Base-by-base conservation (phyloP, 352 stramenopile species). In the Plasmopara viticola region DNA sequence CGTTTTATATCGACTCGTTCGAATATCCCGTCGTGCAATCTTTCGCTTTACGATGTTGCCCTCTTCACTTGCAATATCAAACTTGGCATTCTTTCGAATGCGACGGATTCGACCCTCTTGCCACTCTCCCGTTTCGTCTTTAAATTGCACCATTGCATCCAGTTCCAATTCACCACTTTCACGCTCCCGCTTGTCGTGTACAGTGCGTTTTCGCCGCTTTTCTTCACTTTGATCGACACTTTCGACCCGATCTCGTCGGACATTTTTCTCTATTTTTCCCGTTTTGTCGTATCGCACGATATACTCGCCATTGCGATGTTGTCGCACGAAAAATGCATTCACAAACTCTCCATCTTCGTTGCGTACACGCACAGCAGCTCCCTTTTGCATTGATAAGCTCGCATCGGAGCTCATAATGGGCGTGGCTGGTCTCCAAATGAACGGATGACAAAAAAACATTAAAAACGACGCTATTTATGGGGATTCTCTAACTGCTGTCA, bases 61-160 rank as follows among this genome's bases (percentile, higher is more conserved):
- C 2, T 35, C 31, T 35, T 82, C 70, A n/a, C 72, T 25, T 7
- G 53, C 66, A 37, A 86, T 44, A 14, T 86, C 74, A 33, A 66
- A 84, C 13, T 53, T 68, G n/a, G 65, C 74, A 49, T 82, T 77
- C 10, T 62, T 74, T 4, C 65, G 70, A 10, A 60, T 50, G 48
- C 61, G 70, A 6, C 35, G 47, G 2, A 86, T 59, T 3, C 46
- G 63, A 38, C 68, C 74, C 4, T 51, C 37, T 6, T 39, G 44
- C 74, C 72, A 86, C 14, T 58, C 37, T 5, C 61, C 72, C 2
- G 64, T 59, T 25, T 68, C 53, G 38, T 58, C 65, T 46, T 74
- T 65, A 45, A 72, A 72, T 43, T 86, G 68, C 14, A 86, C 65
- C 4, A 38, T 51, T 30, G 59, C 48, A 12, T 63, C 43, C 6